Base-by-base conservation (phyloP, 192 early-diverging fungal species). In the Borealophlyctis nickersoniae region DNA sequence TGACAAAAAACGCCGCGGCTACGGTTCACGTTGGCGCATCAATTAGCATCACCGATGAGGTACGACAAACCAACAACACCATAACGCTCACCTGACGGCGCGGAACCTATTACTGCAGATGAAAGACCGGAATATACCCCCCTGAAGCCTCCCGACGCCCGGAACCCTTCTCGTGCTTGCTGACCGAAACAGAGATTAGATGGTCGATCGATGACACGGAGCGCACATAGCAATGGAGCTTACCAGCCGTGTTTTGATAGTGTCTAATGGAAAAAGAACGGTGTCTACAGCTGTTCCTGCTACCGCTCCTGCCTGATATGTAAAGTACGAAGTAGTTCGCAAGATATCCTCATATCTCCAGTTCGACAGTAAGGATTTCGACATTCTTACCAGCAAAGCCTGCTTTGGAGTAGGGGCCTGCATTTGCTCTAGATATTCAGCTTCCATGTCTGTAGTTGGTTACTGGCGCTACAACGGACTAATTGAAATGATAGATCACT, bases 271-370 rank as follows among this genome's bases (percentile, higher is more conserved):
- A 71, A 91, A 98, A 26, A 98, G 79, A 23, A 85, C 84, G n/a
- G 88, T 87, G 69, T 98, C 96, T 3, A 98, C 93, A 1, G 94
- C 85, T 24, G 90, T 91, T 5, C 96, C 96, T 13, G 96, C 96
- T 33, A 90, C 62, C 11, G 79, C 96, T 51, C 96, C 96, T 2
- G 93, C 89, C 59, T 69, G 45, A 26, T 45, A 19, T n/a, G n/a
- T n/a, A n/a, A n/a, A n/a, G n/a, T n/a, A n/a, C 39, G 19, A 45
- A 7, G 39, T 13, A 45, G 9, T 45, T 45, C 9, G 19, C 9
- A 7, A 19, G 39, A 45, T 7, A 7, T 7, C 9, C 7, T 19
- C 39, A 45, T 13, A 45, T 13, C 39, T 7, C 9, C 7, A 45
- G 39, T 45, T 19, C 9, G 39, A 19, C 9, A 45, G 19, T 19